Evolutionary conservation across 2,329 filamentous ascomycete species (phyloP).

Genomic region (Herpotrichia juniperi): DNA sequence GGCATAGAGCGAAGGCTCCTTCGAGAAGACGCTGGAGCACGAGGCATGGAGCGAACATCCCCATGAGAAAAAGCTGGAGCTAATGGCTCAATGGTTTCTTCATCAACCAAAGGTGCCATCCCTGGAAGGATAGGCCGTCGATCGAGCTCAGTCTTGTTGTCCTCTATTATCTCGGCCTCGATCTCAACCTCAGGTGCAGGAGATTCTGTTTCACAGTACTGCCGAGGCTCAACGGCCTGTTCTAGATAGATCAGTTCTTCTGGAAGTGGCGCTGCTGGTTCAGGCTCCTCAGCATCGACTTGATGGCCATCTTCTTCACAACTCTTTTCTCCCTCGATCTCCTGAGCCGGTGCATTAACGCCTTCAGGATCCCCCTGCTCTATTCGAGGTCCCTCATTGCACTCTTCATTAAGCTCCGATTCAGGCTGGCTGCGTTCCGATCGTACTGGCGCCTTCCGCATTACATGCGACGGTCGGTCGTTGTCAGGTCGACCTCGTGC

Average conservation of each 20-base stretch:
- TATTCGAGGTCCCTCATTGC: neutral
- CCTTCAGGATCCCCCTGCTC: neutral
- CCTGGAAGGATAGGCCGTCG: slow-evolving; percentile 5
- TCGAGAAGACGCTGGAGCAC: neutral
- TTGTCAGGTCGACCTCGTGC: neutral
- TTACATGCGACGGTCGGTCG: neutral
- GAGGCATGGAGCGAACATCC: neutral
- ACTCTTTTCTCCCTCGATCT: neutral
- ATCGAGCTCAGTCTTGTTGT: neutral
- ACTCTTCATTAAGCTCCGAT: too few relatives aligned
- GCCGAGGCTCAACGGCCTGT: neutral
- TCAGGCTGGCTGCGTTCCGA: neutral
- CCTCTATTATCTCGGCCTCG: neutral
- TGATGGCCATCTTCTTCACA: neutral
- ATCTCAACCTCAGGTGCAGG: neutral
- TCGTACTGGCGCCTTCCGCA: neutral
- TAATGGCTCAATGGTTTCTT: slow-evolving; percentile 1
- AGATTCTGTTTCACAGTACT: neutral
- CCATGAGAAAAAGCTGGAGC: neutral
- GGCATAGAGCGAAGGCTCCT: neutral
- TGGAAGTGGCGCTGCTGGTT: neutral
- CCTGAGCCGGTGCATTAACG: neutral
- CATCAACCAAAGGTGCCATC: slow-evolving; percentile 5
- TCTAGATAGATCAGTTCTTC: neutral
- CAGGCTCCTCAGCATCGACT: neutral